Percentiles rank a stretch among this genome's conserved stretches.
Conservation (phyloP, 1,139 yeast species). For the Saccharomyces hybrid region DNA sequence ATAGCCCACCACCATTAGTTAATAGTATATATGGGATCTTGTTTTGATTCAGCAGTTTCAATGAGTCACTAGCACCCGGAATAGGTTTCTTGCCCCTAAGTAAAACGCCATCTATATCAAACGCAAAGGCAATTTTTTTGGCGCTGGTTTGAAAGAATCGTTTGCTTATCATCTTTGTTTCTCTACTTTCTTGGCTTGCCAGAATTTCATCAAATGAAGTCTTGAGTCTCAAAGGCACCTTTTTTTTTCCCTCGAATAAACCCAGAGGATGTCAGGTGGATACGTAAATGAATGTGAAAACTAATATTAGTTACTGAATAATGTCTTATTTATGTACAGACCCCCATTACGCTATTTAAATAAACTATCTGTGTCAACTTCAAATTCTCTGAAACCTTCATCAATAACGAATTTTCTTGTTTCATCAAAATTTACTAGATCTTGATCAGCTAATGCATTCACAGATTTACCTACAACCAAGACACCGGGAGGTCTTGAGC, state of each 20-base stretch:
- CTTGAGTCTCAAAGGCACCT: background rate
- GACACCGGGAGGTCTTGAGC: slow-evolving; percentile 91
- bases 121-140: slow-evolving; percentile 35
- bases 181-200: background rate
- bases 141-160: slow-evolving; percentile 12
- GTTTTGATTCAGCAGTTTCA: slow-evolving; percentile 45
- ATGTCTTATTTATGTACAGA: background rate
- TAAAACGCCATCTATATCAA: slow-evolving; percentile 83
- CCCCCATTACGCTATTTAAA: background rate
- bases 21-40: slow-evolving; percentile 75
- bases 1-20: slow-evolving; percentile 90
- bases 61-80: slow-evolving; percentile 59
- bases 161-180: slow-evolving; percentile 9
- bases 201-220: background rate
- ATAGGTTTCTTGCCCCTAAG: slow-evolving; percentile 67
- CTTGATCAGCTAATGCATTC: slow-evolving; percentile 40
- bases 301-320: background rate
- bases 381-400: slow-evolving; percentile 45
- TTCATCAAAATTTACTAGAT: slow-evolving; percentile 27
- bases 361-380: slow-evolving; percentile 6
- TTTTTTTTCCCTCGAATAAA: background rate
- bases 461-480: slow-evolving; percentile 80
- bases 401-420: slow-evolving; percentile 36
- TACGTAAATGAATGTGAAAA: no score
- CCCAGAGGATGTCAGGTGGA: background rate